phyloP scores from a whole-genome alignment of 805 yeast genomes.

The Saccharomycopsis guyanensis region DNA sequence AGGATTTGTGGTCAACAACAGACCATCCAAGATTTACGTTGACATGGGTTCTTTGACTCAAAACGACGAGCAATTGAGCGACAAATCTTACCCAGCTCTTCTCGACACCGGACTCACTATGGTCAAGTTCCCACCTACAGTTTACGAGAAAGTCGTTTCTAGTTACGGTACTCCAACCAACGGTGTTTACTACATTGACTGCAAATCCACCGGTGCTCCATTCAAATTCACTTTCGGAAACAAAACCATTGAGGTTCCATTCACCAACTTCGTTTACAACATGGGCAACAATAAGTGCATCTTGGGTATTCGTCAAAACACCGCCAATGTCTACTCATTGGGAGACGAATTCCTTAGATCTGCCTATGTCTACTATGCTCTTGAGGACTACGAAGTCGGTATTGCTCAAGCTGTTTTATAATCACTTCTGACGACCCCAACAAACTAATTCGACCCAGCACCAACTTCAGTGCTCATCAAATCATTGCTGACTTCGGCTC shows the following conservation, averaged over 20 bases:
- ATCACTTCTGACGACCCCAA: not conserved
- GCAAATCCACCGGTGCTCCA: slow-evolving; percentile 31
- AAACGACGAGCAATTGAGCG: not conserved
- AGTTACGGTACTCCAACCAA: slow-evolving; percentile 21
- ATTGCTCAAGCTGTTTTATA: slow-evolving; percentile 35
- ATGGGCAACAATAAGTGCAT: slow-evolving; percentile 33
- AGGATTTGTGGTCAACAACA: not conserved
- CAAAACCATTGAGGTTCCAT: slow-evolving; percentile 41
- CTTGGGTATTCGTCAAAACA: slow-evolving; percentile 33
- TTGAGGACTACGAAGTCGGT: slow-evolving; percentile 36
- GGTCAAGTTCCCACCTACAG: slow-evolving; percentile 1
- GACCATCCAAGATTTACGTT: not conserved
- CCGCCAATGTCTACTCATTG: slow-evolving; percentile 32
- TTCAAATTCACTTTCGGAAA: slow-evolving; percentile 45
- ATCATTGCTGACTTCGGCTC: not conserved
- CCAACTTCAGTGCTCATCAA: too few species aligned
- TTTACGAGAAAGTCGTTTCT: slow-evolving; percentile 2
- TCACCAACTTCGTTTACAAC: slow-evolving; percentile 24
- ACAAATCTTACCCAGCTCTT: slow-evolving; percentile 2
- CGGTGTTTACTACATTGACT: slow-evolving; percentile 41
- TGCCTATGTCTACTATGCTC: slow-evolving; percentile 47
- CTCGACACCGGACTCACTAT: slow-evolving; percentile 9
- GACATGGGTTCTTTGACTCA: not conserved
- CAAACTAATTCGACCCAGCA: too few species aligned
- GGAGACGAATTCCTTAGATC: slow-evolving; percentile 48